A percentile compares a stretch with the other conserved stretches of the same genome.
Conservation (phyloP, 1,284 basidiomycete genomes). For the Heliocybe sulcata region DNA sequence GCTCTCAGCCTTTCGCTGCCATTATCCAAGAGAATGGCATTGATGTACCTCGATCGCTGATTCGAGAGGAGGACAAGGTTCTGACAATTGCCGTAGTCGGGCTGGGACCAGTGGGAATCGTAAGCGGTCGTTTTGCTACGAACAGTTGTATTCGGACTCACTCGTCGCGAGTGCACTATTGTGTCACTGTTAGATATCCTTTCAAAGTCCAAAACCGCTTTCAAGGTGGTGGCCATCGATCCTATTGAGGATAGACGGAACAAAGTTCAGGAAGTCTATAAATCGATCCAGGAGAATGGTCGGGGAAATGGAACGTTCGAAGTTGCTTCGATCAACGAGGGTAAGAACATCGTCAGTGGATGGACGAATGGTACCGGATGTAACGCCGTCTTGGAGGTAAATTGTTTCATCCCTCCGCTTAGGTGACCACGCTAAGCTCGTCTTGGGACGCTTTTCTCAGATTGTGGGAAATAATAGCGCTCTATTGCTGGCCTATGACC, state of each 20-base stretch:
- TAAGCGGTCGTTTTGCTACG: constrained; percentile 18
- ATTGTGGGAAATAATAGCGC: constrained; percentile 77
- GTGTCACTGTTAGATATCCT: constrained; percentile 62
- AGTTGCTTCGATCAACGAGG: constrained; percentile 43
- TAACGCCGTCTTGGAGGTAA: constrained; percentile 60
- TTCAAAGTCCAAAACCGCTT: constrained; percentile 33
- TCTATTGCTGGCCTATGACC: constrained; percentile 63
- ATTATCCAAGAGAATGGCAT: background rate
- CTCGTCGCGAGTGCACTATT: constrained; percentile 38
- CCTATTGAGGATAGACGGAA: constrained; percentile 44
- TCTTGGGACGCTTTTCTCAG: constrained; percentile 27
- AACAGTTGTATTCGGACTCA: constrained; percentile 3
- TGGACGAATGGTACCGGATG: constrained; percentile 54
- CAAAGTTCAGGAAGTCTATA: constrained; percentile 50
- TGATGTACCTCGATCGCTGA: constrained; percentile 11
- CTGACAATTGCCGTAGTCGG: constrained; percentile 63
- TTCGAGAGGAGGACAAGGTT: constrained; percentile 35
- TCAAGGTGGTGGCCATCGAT: constrained; percentile 58
- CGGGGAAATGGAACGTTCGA: constrained; percentile 41
- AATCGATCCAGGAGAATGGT: constrained; percentile 34
- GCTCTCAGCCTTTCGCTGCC: constrained; percentile 20
- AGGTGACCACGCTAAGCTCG: constrained; percentile 1
- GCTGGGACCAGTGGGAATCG: constrained; percentile 70
- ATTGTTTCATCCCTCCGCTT: background rate
- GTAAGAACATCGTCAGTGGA: constrained; percentile 36